Conservation (phyloP, 2,329 filamentous ascomycete genomes). For the Hypoxylon sp. region DNA sequence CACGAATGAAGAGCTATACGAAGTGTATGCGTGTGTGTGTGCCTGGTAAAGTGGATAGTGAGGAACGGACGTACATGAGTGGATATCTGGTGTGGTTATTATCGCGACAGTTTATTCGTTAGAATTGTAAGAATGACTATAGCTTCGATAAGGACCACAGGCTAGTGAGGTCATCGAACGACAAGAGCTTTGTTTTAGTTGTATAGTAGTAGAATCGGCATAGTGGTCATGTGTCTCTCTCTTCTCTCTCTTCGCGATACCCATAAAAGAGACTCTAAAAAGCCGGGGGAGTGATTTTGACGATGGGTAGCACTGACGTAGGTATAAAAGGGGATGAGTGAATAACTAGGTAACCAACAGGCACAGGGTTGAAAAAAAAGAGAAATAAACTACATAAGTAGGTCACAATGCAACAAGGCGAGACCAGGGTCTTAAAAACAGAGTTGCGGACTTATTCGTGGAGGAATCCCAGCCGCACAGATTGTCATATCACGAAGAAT, state of each 20-base stretch:
- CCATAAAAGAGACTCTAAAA: neutral
- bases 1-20: slow-evolving; percentile 47
- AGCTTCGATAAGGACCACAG: slow-evolving; percentile 29
- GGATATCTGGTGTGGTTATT: slow-evolving; percentile 43
- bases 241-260: neutral
- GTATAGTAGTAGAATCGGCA: slow-evolving; percentile 18
- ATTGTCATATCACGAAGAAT: slow-evolving; percentile 31
- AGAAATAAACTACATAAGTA: neutral
- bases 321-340: neutral
- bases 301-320: slow-evolving; percentile 12
- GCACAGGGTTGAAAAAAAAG: neutral
- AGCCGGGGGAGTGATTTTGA: slow-evolving; percentile 5
- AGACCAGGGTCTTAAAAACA: slow-evolving; percentile 16
- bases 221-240: slow-evolving; percentile 19
- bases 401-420: slow-evolving; percentile 11
- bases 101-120: slow-evolving; percentile 43
- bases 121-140: slow-evolving; percentile 29
- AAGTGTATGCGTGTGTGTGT: slow-evolving; percentile 46
- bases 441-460: slow-evolving; percentile 25
- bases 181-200: slow-evolving; percentile 15
- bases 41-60: slow-evolving; percentile 50
- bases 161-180: slow-evolving; percentile 45
- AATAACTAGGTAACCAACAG: neutral
- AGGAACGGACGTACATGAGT: slow-evolving; percentile 40
- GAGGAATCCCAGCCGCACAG: slow-evolving; percentile 31